phyloP scores from a whole-genome alignment of 2,329 filamentous ascomycete genomes.

The Microdochium bolleyi region DNA sequence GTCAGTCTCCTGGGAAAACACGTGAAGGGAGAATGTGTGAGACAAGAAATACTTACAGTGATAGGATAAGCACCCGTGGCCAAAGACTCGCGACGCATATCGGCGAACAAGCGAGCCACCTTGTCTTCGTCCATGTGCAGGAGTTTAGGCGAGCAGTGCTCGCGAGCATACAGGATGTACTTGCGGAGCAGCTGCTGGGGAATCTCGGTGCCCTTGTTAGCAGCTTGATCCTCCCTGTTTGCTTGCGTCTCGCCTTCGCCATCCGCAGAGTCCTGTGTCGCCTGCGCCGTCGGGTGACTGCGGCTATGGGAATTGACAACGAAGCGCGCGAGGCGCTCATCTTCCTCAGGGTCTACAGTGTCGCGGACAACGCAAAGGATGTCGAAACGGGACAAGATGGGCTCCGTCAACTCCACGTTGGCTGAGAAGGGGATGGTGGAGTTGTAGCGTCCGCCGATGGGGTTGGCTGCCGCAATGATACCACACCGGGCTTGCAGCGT shows the following conservation, averaged over 20 bases:
- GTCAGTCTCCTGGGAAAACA: conserved; percentile 8
- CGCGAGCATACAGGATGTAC: conserved; percentile 92
- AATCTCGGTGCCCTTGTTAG: conserved; percentile 59
- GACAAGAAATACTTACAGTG: conserved; percentile 57
- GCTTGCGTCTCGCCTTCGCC: conserved; percentile 47
- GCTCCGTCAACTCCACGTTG: conserved; percentile 95
- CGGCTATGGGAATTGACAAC: conserved; percentile 91
- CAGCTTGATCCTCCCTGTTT: conserved; percentile 17
- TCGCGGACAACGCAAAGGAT: conserved; percentile 95
- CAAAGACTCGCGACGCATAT: conserved; percentile 89
- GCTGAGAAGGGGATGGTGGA: conserved; percentile 91
- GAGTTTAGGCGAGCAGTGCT: conserved; percentile 82
- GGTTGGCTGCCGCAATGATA: conserved; percentile 94
- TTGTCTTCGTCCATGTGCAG: conserved; percentile 99
- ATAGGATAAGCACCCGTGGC: conserved; percentile 97
- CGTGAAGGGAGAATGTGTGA: neutral
- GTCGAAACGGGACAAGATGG: conserved; percentile 95
- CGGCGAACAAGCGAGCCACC: conserved; percentile 84
- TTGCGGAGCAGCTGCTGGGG: conserved; percentile 87
- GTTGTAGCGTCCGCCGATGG: conserved; percentile 93
- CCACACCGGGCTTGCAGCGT: conserved; percentile 93
- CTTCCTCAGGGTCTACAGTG: conserved; percentile 84
- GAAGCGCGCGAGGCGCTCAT: conserved; percentile 88
- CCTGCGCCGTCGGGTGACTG: conserved; percentile 59
- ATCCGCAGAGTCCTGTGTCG: conserved; percentile 49